phyloP scores from a whole-genome alignment of 2,329 filamentous ascomycete species.

The Hymenoscyphus scutula region DNA sequence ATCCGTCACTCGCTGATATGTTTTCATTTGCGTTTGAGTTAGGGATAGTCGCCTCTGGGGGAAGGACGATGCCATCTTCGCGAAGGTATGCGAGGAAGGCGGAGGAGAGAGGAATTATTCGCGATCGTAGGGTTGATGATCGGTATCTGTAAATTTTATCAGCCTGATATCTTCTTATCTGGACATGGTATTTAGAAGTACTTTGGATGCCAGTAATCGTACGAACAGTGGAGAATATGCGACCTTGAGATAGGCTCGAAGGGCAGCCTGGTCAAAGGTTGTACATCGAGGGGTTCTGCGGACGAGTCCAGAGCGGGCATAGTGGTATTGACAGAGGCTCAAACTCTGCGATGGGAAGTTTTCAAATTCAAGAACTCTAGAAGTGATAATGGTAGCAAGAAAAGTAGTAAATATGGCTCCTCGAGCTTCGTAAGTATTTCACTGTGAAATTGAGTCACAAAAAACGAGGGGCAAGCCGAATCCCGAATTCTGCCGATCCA shows the following conservation, averaged over 20 bases:
- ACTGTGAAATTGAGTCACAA: not conserved
- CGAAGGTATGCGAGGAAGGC: constrained; percentile 83
- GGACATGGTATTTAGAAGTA: constrained; percentile 39
- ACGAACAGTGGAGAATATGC: constrained; percentile 93
- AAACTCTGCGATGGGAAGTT: not conserved
- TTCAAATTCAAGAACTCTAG: not conserved
- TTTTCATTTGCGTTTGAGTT: constrained; percentile 28
- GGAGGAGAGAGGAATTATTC: constrained; percentile 72
- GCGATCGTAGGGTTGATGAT: constrained; percentile 77
- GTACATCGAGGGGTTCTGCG: constrained; percentile 14
- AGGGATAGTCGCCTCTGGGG: constrained; percentile 52
- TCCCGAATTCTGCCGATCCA: too few relatives aligned
- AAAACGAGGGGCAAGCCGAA: not conserved
- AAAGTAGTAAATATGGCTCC: not conserved
- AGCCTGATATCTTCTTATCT: constrained; percentile 4
- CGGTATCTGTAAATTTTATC: constrained; percentile 59
- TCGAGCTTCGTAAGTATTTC: too few relatives aligned
- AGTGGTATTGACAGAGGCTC: constrained; percentile 4
- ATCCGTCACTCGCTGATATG: constrained; percentile 53
- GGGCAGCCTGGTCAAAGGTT: constrained; percentile 45
- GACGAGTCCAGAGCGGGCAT: constrained; percentile 31
- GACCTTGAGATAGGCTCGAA: constrained; percentile 83
- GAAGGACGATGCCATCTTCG: constrained; percentile 88
- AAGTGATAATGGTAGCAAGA: too few relatives aligned
- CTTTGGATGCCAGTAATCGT: constrained; percentile 85